phyloP scores from a whole-genome alignment of 140 eudicot species.

The Ambrosia hybrid region DNA sequence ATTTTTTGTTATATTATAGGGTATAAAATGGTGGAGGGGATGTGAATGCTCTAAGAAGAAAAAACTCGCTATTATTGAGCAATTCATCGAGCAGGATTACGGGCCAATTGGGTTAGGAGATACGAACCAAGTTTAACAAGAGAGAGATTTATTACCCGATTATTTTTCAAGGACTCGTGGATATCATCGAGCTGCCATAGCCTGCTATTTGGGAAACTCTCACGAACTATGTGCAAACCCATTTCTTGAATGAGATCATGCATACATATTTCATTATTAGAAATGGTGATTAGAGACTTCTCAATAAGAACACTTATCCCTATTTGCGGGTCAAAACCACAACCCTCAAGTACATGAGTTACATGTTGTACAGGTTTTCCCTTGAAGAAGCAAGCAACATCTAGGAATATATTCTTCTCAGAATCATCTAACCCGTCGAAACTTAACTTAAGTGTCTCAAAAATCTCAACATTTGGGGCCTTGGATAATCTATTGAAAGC shows the following conservation, averaged over 20 bases:
- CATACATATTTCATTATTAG: background rate
- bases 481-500: slow-evolving; percentile 4
- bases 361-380: background rate
- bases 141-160: background rate
- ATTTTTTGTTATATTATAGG: no score
- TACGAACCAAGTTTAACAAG: no score
- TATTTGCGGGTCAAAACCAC: background rate
- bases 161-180: background rate
- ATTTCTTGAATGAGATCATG: background rate
- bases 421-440: no score
- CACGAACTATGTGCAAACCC: background rate
- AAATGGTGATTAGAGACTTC: slow-evolving; percentile 3
- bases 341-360: background rate
- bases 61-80: no score
- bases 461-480: background rate
- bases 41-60: no score
- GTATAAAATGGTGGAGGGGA: no score
- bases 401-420: no score
- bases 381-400: no score
- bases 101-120: no score
- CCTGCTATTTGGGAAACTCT: background rate
- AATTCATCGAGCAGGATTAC: no score
- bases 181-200: background rate
- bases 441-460: background rate
- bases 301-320: background rate